phyloP scores from a whole-genome alignment of 2,329 filamentous ascomycete genomes.

The Paraphaeosphaeria minitans region DNA sequence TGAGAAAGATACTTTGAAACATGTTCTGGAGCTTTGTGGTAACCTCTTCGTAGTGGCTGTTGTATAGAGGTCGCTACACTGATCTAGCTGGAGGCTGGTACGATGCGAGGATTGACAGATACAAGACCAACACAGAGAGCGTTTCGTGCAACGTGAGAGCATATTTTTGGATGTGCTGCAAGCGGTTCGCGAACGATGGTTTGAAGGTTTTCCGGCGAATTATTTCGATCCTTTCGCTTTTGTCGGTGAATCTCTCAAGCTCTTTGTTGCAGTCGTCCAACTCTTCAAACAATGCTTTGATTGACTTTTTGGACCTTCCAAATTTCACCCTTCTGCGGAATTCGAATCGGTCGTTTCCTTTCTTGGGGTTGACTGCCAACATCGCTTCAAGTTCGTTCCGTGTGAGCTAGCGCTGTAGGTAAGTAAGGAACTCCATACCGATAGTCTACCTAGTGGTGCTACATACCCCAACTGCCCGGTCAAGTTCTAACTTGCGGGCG shows the following conservation, averaged over 20 bases:
- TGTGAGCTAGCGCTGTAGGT: constrained; percentile 29
- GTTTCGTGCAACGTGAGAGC: constrained; percentile 40
- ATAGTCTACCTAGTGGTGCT: constrained; percentile 7
- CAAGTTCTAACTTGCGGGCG: constrained; percentile 44
- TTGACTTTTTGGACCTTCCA: constrained; percentile 45
- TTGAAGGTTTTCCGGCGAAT: constrained; percentile 38
- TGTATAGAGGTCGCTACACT: constrained; percentile 33
- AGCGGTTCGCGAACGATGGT: constrained; percentile 38
- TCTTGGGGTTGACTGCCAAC: constrained; percentile 39
- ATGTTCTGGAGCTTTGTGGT: constrained; percentile 23
- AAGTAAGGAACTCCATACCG: constrained; percentile 12
- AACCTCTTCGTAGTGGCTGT: constrained; percentile 21
- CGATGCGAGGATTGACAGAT: constrained; percentile 40
- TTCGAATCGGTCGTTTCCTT: constrained; percentile 39
- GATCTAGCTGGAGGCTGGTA: constrained; percentile 42
- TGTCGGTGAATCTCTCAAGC: constrained; percentile 45
- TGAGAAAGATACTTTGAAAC: constrained; percentile 43
- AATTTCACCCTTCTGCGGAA: constrained; percentile 44
- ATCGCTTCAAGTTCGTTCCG: constrained; percentile 45
- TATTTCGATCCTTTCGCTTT: constrained; percentile 45
- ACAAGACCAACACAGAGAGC: constrained; percentile 40
- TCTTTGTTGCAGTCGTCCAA: constrained; percentile 47
- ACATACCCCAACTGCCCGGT: constrained; percentile 39
- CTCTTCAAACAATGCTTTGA: constrained; percentile 43
- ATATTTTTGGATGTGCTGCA: constrained; percentile 43